phyloP scores from a whole-genome alignment of 192 early-diverging fungal species.

The Coemansia biformis region DNA sequence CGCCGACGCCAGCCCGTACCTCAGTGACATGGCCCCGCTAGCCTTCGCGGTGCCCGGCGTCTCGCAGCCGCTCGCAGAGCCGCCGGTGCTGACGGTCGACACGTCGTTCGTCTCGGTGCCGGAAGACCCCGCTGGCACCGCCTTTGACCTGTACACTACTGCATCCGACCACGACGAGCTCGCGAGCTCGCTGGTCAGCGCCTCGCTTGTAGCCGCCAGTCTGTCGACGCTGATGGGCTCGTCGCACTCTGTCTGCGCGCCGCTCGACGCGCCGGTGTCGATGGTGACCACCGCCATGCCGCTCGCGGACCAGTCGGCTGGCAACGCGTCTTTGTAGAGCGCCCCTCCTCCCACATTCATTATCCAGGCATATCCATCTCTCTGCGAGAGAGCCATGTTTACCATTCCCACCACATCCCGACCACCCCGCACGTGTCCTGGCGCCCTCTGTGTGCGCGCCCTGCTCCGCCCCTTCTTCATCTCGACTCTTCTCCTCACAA shows the following conservation, averaged over 20 bases:
- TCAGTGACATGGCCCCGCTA: constrained; percentile 28
- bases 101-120: constrained; percentile 13
- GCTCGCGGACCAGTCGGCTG: not conserved
- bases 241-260: constrained; percentile 5
- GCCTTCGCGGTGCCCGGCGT: constrained; percentile 18
- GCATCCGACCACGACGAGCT: constrained; percentile 25
- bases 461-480: too few relatives aligned
- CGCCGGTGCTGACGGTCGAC: constrained; percentile 7
- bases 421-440: too few relatives aligned
- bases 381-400: too few relatives aligned
- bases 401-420: too few relatives aligned
- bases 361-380: too few relatives aligned
- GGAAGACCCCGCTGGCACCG: constrained; percentile 6
- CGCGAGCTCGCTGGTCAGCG: constrained; percentile 27
- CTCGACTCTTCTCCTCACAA: too few relatives aligned
- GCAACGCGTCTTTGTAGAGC: not conserved
- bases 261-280: not conserved
- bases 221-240: constrained; percentile 27
- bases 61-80: constrained; percentile 1
- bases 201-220: constrained; percentile 28
- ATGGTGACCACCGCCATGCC: constrained; percentile 2
- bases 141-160: constrained; percentile 35
- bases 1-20: constrained; percentile 17
- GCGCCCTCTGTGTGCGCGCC: too few relatives aligned
- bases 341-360: too few relatives aligned